Evolutionary conservation across 345 rosid species (phyloP), one percentile per base, ranked within the genome.

Genomic region (Psidium guajava): DNA sequence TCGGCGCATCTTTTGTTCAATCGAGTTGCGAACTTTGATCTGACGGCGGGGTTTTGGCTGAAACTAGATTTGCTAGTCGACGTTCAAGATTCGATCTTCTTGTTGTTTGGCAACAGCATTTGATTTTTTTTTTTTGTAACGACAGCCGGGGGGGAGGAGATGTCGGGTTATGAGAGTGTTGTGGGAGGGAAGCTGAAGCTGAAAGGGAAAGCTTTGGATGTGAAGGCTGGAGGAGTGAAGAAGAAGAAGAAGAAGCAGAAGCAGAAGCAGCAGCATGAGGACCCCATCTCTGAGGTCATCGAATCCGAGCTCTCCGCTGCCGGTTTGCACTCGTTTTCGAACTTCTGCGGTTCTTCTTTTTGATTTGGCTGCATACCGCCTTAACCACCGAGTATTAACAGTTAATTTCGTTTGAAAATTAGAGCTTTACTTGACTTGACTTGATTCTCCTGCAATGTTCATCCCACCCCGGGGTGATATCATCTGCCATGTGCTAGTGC

Each of bases 171-270:
- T 85, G 96, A 96, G 27, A 94, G 93, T 73, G 91, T 95, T 8
- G 92, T 96, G 40, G 95, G 95, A 83, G 98, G 98, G 85, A 95
- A 96, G 91, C 89, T 97, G 86, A 95, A 97, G 92, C 94, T 97
- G 13, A 97, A 97, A 90, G 98, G 98, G 7, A 97, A 97, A 83
- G 95, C 98, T n/a, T 90, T 97, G 84, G 96, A 95, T 84, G 98
- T 97, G 87, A 95, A 95, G 89, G 93, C 96, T 83, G 98, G 95
- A 81, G 98, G 98, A 12, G 85, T 93, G 44, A 97, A 91, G 91
- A 96, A 93, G 93, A 95, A 97, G 93, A 97, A 94, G 92, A 95
- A 96, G 85, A 94, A 93, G 94, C 92, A 95, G 54, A 87, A 90
- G 27, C 93, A 91, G 93, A 90, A 91, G 83, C 92, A 82, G 21